phyloP scores from a whole-genome alignment of 2,329 filamentous ascomycete species.

The Tolypocladium sp. region DNA sequence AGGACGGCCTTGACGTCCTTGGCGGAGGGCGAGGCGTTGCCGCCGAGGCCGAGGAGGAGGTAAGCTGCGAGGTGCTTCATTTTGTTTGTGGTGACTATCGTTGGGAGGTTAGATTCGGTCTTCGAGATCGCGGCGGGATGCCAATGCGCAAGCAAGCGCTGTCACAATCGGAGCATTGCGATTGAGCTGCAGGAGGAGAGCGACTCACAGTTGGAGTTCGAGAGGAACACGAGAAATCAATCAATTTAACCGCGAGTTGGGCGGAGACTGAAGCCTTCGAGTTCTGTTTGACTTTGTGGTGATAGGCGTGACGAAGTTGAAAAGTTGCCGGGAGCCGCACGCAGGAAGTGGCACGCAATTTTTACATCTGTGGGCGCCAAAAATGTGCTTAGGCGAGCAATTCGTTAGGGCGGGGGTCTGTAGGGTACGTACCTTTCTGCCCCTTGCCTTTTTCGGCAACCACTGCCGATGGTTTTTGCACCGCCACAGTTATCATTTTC shows the following conservation, averaged over 20 bases:
- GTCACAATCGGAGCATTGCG: not conserved
- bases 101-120: conserved; percentile 9
- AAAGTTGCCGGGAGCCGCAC: conserved; percentile 14
- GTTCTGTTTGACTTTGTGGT: conserved; percentile 48
- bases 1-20: conserved; percentile 83
- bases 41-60: conserved; percentile 90
- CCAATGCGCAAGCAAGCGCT: not conserved
- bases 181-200: not conserved
- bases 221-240: conserved; percentile 85
- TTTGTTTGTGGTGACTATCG: conserved; percentile 45
- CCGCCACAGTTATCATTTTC: conserved; percentile 1
- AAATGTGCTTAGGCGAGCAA: conserved; percentile 16
- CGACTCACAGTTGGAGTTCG: conserved; percentile 25
- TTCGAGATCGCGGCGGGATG: conserved; percentile 5
- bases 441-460: conserved; percentile 1
- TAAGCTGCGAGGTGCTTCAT: conserved; percentile 99
- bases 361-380: conserved; percentile 24
- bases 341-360: conserved; percentile 15
- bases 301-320: conserved; percentile 14
- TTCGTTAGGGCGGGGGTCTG: conserved; percentile 12
- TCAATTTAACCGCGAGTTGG: conserved; percentile 98
- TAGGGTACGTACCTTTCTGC: not conserved
- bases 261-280: conserved; percentile 99
- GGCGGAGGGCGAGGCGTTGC: conserved; percentile 82
- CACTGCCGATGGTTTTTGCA: not conserved